Evolutionary conservation across 352 stramenopile species (phyloP).

Genomic region (Phytophthora vignae): DNA sequence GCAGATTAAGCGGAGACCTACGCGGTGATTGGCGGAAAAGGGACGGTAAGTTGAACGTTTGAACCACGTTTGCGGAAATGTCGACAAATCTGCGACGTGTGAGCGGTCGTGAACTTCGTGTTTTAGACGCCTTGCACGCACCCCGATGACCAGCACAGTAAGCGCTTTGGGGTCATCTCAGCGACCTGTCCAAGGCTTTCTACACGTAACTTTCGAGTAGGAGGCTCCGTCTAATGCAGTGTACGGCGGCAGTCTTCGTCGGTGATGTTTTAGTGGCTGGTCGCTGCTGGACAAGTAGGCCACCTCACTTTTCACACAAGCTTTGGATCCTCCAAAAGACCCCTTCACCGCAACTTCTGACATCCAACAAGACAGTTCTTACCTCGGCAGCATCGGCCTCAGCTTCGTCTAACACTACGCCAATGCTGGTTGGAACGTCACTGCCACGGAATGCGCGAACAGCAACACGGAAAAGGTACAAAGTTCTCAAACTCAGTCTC

Average conservation of each 20-base stretch:
- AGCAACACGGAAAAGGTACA: slow-evolving; percentile 21
- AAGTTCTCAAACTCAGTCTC: no score
- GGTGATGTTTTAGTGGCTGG: no score
- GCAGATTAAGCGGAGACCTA: neutral
- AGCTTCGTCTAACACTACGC: slow-evolving; percentile 41
- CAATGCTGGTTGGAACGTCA: slow-evolving; percentile 22
- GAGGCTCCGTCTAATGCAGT: no score
- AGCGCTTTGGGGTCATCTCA: no score
- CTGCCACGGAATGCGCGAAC: slow-evolving; percentile 7
- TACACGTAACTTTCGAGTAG: no score
- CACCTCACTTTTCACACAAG: slow-evolving; percentile 18
- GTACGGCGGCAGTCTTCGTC: no score
- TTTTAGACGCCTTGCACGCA: no score
- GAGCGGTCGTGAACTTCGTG: neutral
- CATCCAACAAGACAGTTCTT: slow-evolving; percentile 16
- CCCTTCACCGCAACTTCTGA: no score
- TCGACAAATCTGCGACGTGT: slow-evolving; percentile 5
- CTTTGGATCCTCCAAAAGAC: neutral
- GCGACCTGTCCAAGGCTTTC: no score
- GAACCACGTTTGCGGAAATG: neutral
- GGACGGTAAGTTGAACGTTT: neutral
- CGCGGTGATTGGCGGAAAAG: neutral
- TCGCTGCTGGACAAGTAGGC: no score
- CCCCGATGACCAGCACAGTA: no score
- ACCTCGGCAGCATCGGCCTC: slow-evolving; percentile 42